These are phyloP conservation scores for Kickxella alabastrina DNA, from an alignment of 192 early-diverging fungal species.

Conservation along the genomic window DNA sequence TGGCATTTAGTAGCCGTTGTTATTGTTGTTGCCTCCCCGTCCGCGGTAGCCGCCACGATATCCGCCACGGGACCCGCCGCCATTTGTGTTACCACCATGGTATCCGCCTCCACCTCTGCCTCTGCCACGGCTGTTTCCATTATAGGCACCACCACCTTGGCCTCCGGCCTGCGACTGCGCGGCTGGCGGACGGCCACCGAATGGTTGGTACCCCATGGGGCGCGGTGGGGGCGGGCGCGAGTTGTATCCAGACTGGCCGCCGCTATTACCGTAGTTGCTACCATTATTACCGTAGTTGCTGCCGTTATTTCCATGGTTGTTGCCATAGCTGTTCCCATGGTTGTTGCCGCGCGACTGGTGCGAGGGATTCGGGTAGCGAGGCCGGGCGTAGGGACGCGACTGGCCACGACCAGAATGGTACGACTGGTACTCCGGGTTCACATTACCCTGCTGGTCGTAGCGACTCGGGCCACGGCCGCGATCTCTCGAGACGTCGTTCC, in stretches of 20 bases:
- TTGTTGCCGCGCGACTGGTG: neutral
- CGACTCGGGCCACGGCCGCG: constrained; percentile 43
- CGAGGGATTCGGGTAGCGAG: no score
- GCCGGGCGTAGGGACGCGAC: constrained; percentile 1
- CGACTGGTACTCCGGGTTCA: constrained; percentile 21
- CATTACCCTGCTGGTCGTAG: constrained; percentile 45
- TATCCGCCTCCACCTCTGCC: neutral
- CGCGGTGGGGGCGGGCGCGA: constrained; percentile 32
- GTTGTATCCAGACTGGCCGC: no score
- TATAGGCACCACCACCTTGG: neutral
- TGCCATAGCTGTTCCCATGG: neutral
- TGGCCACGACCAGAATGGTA: constrained; percentile 10
- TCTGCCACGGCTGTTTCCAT: neutral
- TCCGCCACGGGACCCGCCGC: constrained; percentile 11
- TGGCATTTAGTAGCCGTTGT: no score
- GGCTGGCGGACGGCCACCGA: constrained; percentile 18
- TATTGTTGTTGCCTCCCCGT: neutral
- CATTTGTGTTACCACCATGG: neutral
- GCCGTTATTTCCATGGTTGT: neutral
- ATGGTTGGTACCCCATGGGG: constrained; percentile 29
- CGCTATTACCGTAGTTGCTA: neutral
- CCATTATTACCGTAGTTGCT: neutral
- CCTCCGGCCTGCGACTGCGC: constrained; percentile 10
- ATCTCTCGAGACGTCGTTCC: constrained; percentile 45
- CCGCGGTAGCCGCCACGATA: constrained; percentile 6